phyloP scores from a whole-genome alignment of 805 yeast genomes.

The Candida stauntonica region DNA sequence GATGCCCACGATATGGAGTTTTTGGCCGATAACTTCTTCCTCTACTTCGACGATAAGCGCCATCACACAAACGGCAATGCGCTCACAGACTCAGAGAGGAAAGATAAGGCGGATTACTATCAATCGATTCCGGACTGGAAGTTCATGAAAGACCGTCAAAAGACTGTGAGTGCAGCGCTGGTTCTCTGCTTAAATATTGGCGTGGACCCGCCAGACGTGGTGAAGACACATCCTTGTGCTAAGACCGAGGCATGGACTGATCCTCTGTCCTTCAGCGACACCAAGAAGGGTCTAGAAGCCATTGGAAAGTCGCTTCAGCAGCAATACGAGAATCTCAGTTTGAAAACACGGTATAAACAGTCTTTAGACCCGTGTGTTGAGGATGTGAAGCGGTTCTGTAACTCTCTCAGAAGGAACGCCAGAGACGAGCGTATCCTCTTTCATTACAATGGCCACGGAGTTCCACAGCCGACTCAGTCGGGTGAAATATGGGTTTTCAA shows the following conservation, averaged over 20 bases:
- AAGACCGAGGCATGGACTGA: constrained; percentile 91
- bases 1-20: constrained; percentile 54
- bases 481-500: constrained; percentile 99
- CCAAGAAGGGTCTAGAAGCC: constrained; percentile 85
- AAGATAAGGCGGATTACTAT: constrained; percentile 43
- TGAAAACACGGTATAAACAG: constrained; percentile 86
- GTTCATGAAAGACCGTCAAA: constrained; percentile 80
- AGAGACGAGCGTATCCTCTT: constrained; percentile 90
- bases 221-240: constrained; percentile 91
- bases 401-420: constrained; percentile 81
- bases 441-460: constrained; percentile 98
- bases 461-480: constrained; percentile 91
- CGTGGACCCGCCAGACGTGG: constrained; percentile 95
- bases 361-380: constrained; percentile 93
- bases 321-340: constrained; percentile 84
- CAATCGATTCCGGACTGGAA: constrained; percentile 89
- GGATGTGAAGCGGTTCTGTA: constrained; percentile 88
- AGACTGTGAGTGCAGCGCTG: constrained; percentile 89
- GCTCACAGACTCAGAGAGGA: constrained; percentile 48
- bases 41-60: constrained; percentile 87
- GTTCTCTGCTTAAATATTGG: constrained; percentile 89
- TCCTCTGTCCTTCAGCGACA: constrained; percentile 74
- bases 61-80: constrained; percentile 91
- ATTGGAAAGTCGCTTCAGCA: constrained; percentile 84
- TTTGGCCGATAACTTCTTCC: constrained; percentile 64